Conservation (phyloP, 2,329 filamentous ascomycete species). For the Colletotrichum musae region DNA sequence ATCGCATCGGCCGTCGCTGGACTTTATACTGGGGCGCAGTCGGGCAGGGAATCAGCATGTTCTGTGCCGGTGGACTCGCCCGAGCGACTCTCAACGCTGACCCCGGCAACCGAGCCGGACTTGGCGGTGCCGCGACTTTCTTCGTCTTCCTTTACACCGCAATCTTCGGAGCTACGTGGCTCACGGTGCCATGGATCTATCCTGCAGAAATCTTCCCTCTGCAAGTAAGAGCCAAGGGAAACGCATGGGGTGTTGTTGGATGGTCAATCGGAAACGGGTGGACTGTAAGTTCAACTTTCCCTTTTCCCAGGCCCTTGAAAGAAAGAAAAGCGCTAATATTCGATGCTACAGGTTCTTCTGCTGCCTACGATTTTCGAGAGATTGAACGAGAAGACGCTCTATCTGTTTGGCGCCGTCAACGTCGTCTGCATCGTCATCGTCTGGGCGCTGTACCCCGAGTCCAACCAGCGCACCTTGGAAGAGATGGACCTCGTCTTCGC, state of each 20-base stretch:
- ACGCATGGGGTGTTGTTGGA: conserved; percentile 82
- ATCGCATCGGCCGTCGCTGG: conserved; percentile 78
- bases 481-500: conserved; percentile 84
- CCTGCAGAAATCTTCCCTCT: conserved; percentile 82
- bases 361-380: conserved; percentile 73
- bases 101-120: conserved; percentile 59
- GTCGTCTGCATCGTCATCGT: conserved; percentile 77
- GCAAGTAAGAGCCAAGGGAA: conserved; percentile 79
- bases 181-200: conserved; percentile 73
- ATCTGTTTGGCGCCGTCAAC: conserved; percentile 80
- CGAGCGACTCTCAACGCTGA: conserved; percentile 63
- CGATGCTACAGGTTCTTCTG: conserved; percentile 55
- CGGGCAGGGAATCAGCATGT: conserved; percentile 77
- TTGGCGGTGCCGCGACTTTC: conserved; percentile 75
- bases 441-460: conserved; percentile 82
- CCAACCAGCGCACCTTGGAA: conserved; percentile 80
- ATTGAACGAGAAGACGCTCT: conserved; percentile 79
- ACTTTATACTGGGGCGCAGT: conserved; percentile 78
- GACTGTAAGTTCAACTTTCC: conserved; percentile 46
- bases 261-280: conserved; percentile 84
- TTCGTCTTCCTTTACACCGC: conserved; percentile 75
- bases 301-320: neutral
- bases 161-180: conserved; percentile 61
- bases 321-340: neutral
- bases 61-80: conserved; percentile 75